Evolutionary conservation across 306 rosid genomes (phyloP).

Genomic region (Prunus campanulata): DNA sequence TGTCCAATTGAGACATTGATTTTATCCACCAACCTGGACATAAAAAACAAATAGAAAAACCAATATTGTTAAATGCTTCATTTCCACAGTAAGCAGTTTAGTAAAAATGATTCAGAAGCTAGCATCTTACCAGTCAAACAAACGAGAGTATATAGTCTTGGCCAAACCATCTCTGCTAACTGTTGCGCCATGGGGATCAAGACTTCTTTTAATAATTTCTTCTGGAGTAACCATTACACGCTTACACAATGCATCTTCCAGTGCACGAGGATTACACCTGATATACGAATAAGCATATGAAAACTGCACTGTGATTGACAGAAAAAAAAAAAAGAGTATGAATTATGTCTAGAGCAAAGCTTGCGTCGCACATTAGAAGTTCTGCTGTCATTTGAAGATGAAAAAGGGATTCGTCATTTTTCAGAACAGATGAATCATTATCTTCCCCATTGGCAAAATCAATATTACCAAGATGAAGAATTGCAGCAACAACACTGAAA

Average conservation of each 20-base stretch:
- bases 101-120: constrained; percentile 12
- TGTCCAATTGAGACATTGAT: constrained; percentile 88
- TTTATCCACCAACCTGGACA: constrained; percentile 83
- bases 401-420: constrained; percentile 66
- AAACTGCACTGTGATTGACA: constrained; percentile 1
- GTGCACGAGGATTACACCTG: constrained; percentile 68
- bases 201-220: constrained; percentile 76
- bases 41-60: constrained; percentile 27
- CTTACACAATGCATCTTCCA: constrained; percentile 77
- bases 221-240: constrained; percentile 90
- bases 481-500: constrained; percentile 86
- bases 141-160: constrained; percentile 76
- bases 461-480: constrained; percentile 91
- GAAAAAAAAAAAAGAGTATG: background rate
- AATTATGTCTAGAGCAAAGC: constrained; percentile 28
- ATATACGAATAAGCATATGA: constrained; percentile 27
- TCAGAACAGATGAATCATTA: constrained; percentile 65
- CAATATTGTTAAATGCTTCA: constrained; percentile 4
- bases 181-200: constrained; percentile 73
- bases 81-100: constrained; percentile 1
- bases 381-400: constrained; percentile 86
- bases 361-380: constrained; percentile 69
- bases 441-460: constrained; percentile 67
- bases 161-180: constrained; percentile 93
- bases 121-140: constrained; percentile 72